Conservation (phyloP, 2,329 filamentous ascomycete genomes). For the Nemania sp. region DNA sequence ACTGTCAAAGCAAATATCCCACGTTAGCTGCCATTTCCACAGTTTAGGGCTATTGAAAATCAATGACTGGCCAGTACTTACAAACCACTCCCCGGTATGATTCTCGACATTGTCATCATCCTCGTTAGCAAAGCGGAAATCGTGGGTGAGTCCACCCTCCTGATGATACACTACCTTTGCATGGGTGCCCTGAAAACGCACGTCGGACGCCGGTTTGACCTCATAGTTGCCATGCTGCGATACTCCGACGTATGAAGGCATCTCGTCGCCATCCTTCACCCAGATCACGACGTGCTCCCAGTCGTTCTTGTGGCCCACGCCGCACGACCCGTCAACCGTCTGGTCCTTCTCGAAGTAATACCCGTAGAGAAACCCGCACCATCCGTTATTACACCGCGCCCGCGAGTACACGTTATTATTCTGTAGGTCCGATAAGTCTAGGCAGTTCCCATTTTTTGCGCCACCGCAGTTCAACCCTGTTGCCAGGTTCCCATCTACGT, state of each 20-base stretch:
- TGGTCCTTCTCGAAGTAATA: constrained; percentile 63
- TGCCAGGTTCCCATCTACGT: constrained; percentile 49
- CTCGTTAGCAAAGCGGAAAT: constrained; percentile 48
- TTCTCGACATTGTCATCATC: constrained; percentile 50
- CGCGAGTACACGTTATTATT: constrained; percentile 59
- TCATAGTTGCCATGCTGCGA: constrained; percentile 49
- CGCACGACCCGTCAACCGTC: constrained; percentile 46
- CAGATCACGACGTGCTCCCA: constrained; percentile 52
- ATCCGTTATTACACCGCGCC: constrained; percentile 58
- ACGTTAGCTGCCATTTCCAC: not conserved
- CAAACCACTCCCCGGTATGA: constrained; percentile 46
- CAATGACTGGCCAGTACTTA: not conserved
- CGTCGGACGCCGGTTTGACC: constrained; percentile 41
- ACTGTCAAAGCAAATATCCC: not conserved
- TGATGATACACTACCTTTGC: constrained; percentile 51
- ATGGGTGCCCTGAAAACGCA: constrained; percentile 48
- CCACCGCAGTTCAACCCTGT: constrained; percentile 43
- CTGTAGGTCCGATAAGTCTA: constrained; percentile 50
- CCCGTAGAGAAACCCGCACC: constrained; percentile 59
- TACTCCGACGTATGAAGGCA: constrained; percentile 35
- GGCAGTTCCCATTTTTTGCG: constrained; percentile 49
- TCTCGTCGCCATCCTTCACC: constrained; percentile 41
- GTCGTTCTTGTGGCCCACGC: constrained; percentile 55
- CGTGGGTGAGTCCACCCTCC: constrained; percentile 47
- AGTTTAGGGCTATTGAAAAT: not conserved